phyloP scores from a whole-genome alignment of 306 rosid species.

The Fragaria ananassa region DNA sequence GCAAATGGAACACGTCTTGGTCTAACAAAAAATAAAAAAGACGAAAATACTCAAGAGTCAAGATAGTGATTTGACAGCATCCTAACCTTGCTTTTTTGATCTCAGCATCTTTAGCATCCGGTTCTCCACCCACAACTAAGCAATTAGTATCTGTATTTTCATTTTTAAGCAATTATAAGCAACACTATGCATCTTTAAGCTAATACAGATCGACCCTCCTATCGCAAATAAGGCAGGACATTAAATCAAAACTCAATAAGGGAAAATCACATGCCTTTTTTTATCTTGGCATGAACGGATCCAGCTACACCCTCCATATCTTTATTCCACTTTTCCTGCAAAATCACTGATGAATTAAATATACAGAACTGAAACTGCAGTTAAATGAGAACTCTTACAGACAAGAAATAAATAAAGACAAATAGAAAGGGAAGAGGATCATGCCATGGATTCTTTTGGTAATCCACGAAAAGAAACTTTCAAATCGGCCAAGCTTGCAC shows the following conservation, averaged over 20 bases:
- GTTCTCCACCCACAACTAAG: slow-evolving; percentile 71
- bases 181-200: neutral
- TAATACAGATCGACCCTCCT: slow-evolving; percentile 1
- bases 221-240: slow-evolving; percentile 4
- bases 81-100: slow-evolving; percentile 76
- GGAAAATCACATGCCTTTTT: slow-evolving; percentile 54
- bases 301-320: slow-evolving; percentile 66
- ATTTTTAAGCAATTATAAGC: slow-evolving; percentile 22
- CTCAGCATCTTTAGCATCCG: slow-evolving; percentile 58
- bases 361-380: slow-evolving; percentile 19
- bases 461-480: slow-evolving; percentile 68
- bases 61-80: slow-evolving; percentile 24
- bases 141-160: slow-evolving; percentile 73
- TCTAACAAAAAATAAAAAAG: slow-evolving; percentile 21
- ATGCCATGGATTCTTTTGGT: slow-evolving; percentile 56
- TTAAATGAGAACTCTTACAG: slow-evolving; percentile 1
- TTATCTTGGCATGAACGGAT: slow-evolving; percentile 69
- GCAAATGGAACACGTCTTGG: slow-evolving; percentile 26
- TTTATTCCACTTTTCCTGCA: slow-evolving; percentile 73
- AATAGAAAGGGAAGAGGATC: slow-evolving; percentile 21
- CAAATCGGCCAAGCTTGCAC: slow-evolving; percentile 62
- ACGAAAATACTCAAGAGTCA: slow-evolving; percentile 16
- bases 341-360: slow-evolving; percentile 23
- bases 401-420: slow-evolving; percentile 3
- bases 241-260: slow-evolving; percentile 19